These are phyloP conservation scores for Rhizophagus prolifer DNA, from an alignment of 192 early-diverging fungal genomes.

Conservation along the genomic window DNA sequence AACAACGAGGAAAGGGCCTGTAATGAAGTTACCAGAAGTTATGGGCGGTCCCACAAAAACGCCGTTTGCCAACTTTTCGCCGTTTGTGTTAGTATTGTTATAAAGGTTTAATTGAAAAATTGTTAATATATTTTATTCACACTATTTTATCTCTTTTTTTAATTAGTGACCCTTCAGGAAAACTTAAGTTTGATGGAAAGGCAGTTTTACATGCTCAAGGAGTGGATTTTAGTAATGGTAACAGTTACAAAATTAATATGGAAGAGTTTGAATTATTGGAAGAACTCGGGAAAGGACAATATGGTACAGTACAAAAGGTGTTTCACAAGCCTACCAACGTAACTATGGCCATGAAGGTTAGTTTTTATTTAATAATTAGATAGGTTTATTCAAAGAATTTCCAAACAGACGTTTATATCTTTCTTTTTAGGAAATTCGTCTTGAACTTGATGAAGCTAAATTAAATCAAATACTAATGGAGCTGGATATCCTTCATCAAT, in stretches of 20 bases:
- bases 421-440: slow-evolving; percentile 73
- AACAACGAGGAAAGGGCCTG: background rate
- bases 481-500: slow-evolving; percentile 89
- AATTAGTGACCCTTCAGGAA: slow-evolving; percentile 74
- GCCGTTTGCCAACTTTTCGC: slow-evolving; percentile 67
- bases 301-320: slow-evolving; percentile 90
- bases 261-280: slow-evolving; percentile 72
- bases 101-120: background rate
- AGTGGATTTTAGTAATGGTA: slow-evolving; percentile 89
- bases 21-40: background rate
- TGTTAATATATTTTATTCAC: background rate
- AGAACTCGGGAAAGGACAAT: slow-evolving; percentile 90
- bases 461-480: slow-evolving; percentile 96
- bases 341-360: slow-evolving; percentile 82
- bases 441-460: slow-evolving; percentile 86
- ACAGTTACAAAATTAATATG: slow-evolving; percentile 86
- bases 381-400: background rate
- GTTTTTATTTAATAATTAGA: background rate
- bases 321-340: slow-evolving; percentile 84
- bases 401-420: background rate
- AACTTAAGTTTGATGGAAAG: slow-evolving; percentile 90
- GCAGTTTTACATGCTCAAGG: slow-evolving; percentile 87
- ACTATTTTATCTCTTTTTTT: slow-evolving; percentile 5
- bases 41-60: slow-evolving; percentile 27
- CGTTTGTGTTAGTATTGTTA: slow-evolving; percentile 57